phyloP scores from a whole-genome alignment of 768 basidiomycete genomes.

The Vararia minispora region DNA sequence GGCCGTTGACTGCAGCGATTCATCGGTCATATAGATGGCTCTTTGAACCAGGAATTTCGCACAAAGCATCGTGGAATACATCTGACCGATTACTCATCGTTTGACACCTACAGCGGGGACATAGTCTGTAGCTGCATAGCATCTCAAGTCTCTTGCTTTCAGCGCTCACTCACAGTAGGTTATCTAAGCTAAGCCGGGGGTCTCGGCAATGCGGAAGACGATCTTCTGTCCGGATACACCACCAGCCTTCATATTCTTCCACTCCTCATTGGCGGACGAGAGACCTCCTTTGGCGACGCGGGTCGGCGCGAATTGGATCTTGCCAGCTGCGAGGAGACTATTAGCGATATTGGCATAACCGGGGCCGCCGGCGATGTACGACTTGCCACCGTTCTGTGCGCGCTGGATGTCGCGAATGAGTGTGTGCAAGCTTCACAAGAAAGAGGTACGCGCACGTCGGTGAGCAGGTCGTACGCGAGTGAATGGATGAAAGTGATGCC shows the following conservation, averaged over 20 bases:
- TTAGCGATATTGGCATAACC: background rate
- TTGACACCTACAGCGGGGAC: too few relatives aligned
- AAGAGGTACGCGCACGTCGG: background rate
- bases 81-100: too few relatives aligned
- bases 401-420: background rate
- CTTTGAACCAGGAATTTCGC: too few relatives aligned
- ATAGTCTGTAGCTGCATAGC: too few relatives aligned
- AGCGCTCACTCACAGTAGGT: too few relatives aligned
- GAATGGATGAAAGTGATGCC: background rate
- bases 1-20: too few relatives aligned
- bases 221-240: conserved; percentile 2
- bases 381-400: background rate
- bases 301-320: background rate
- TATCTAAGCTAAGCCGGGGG: too few relatives aligned
- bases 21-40: too few relatives aligned
- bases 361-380: too few relatives aligned
- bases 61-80: too few relatives aligned
- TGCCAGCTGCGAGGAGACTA: background rate
- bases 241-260: background rate
- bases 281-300: background rate
- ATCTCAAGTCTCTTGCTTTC: too few relatives aligned
- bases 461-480: background rate
- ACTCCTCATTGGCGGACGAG: background rate
- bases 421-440: background rate
- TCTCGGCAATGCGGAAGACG: conserved; percentile 4